Evolutionary conservation across 306 rosid species (phyloP).

Genomic region (Ceratonia siliqua): DNA sequence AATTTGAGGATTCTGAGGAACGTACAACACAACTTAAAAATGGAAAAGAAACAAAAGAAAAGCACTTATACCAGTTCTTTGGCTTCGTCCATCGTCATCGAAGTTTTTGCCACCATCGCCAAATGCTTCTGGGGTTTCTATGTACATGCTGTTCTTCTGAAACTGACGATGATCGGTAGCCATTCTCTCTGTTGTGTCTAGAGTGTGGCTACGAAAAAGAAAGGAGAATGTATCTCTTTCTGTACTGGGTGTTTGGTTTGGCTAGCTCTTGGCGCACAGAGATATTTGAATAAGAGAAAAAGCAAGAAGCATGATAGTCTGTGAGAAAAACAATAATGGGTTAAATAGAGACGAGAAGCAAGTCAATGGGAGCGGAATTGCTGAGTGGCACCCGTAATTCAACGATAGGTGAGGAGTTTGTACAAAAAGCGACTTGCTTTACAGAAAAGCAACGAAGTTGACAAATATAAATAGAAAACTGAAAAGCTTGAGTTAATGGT

Average conservation of each 20-base stretch:
- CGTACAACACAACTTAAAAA: too few species aligned
- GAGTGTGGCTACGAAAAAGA: not conserved
- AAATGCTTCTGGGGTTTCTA: conserved; percentile 57
- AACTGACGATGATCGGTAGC: conserved; percentile 8
- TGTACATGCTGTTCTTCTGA: conserved; percentile 60
- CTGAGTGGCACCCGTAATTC: conserved; percentile 17
- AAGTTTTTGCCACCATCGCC: conserved; percentile 54
- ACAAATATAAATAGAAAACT: not conserved
- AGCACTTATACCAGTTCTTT: conserved; percentile 65
- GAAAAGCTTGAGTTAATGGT: not conserved
- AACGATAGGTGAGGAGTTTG: not conserved
- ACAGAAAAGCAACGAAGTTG: not conserved
- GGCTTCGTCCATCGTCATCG: conserved; percentile 82
- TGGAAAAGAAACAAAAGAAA: too few species aligned
- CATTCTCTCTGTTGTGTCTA: not conserved
- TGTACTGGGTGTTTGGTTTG: not conserved
- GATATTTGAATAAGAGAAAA: conserved; percentile 31
- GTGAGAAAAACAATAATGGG: not conserved
- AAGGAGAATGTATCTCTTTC: not conserved
- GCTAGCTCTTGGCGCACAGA: not conserved
- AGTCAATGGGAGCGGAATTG: conserved; percentile 30
- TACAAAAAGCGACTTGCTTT: conserved; percentile 26
- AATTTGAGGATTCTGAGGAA: too few species aligned
- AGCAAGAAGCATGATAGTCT: not conserved
- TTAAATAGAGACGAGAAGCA: conserved; percentile 24